These are phyloP conservation scores for Pseudogymnoascus sp. DNA, from an alignment of 2,329 filamentous ascomycete genomes.

Conservation along the genomic window DNA sequence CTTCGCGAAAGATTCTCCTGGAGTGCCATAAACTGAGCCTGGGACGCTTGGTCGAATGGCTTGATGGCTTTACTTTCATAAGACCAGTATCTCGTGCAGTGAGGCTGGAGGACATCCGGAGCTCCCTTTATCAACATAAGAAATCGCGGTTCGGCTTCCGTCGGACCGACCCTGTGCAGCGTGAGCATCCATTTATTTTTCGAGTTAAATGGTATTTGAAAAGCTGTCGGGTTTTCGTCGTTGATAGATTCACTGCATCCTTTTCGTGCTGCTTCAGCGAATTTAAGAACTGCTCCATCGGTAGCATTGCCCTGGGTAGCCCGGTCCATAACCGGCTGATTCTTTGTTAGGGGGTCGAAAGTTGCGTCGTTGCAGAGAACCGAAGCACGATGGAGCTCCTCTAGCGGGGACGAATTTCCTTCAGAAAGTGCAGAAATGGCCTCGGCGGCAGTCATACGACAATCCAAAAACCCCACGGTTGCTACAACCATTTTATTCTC, in stretches of 20 bases:
- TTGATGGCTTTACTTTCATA: conserved; percentile 24
- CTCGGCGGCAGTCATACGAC: conserved; percentile 30
- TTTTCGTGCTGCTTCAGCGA: conserved; percentile 27
- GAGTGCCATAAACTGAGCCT: conserved; percentile 29
- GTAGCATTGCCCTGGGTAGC: conserved; percentile 36
- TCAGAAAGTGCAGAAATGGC: conserved; percentile 19
- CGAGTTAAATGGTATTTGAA: conserved; percentile 41
- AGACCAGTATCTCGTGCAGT: conserved; percentile 25
- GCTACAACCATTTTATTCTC: conserved; percentile 39
- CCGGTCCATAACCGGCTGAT: conserved; percentile 31
- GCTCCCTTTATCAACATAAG: neutral
- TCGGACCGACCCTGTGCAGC: conserved; percentile 15
- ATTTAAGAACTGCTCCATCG: conserved; percentile 35
- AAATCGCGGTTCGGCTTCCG: conserved; percentile 16
- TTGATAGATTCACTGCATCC: conserved; percentile 15
- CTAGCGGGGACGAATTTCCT: neutral
- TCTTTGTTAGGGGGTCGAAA: conserved; percentile 33
- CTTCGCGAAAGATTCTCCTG: conserved; percentile 35
- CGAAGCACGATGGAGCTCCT: conserved; percentile 23
- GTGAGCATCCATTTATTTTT: conserved; percentile 43
- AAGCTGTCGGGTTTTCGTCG: conserved; percentile 25
- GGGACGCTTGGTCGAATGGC: conserved; percentile 30
- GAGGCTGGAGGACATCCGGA: conserved; percentile 20
- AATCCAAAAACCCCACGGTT: conserved; percentile 22
- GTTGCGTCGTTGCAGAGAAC: conserved; percentile 36